Conservation (phyloP, 2,329 filamentous ascomycete genomes). For the Calonectria hongkongensis region DNA sequence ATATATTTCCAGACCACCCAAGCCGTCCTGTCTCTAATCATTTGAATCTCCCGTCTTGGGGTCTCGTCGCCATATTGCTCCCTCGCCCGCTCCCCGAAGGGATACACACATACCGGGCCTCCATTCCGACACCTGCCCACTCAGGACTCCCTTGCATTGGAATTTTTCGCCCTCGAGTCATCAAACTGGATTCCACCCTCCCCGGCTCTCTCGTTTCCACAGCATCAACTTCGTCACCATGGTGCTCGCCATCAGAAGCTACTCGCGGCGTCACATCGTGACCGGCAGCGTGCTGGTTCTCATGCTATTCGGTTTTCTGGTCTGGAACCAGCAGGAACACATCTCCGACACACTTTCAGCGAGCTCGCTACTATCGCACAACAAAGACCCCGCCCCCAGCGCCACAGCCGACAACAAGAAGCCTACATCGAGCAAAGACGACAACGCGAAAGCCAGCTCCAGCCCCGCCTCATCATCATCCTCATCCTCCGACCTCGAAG, state of each 20-base stretch:
- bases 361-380: slow-evolving; percentile 2
- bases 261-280: slow-evolving; percentile 29
- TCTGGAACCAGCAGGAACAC: slow-evolving; percentile 34
- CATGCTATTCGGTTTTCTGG: slow-evolving; percentile 30
- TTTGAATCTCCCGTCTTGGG: not conserved
- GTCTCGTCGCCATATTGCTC: not conserved
- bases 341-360: slow-evolving; percentile 27
- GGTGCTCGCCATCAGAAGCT: slow-evolving; percentile 20
- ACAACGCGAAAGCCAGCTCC: not conserved
- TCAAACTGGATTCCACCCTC: not conserved
- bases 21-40: not conserved
- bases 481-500: not conserved
- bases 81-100: not conserved
- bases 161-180: not conserved
- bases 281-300: slow-evolving; percentile 23
- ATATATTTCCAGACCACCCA: slow-evolving; percentile 6
- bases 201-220: not conserved
- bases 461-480: not conserved
- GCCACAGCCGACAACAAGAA: slow-evolving; percentile 5
- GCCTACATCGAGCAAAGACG: not conserved
- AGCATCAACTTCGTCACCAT: slow-evolving; percentile 12
- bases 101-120: not conserved
- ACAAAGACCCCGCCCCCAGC: slow-evolving; percentile 5
- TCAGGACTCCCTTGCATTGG: not conserved
- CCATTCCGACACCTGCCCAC: not conserved